Base-by-base conservation (phyloP, 2,329 filamentous ascomycete genomes). In the Trichoderma sp. region DNA sequence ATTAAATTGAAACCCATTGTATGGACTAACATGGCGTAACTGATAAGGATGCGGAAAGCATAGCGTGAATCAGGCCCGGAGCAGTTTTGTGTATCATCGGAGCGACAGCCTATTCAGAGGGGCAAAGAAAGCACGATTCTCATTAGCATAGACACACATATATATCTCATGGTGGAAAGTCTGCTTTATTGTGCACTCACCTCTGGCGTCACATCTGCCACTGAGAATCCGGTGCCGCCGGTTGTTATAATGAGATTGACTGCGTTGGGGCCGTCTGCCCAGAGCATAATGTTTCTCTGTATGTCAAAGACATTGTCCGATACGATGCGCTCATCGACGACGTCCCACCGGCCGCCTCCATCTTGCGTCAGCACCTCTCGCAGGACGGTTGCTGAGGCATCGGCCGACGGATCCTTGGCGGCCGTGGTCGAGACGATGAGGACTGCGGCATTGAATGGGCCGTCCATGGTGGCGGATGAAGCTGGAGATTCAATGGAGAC, bases 361-460 rank as follows among this genome's bases (percentile, higher is more conserved):
- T 92, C 87, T 3, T 85, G 82, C 4, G 85, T 82, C 72, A 99
- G 90, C 16, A 93, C 89, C 64, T 90, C 84, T 59, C 87, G 85
- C 5, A 99, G 85, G 11, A 87, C 83, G 1, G 85, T 83, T 6
- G 88, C 88, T 10, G 92, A 91, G 71, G 88, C 88, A 81, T 99
- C 96, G 1, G 92, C 90, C 4, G 91, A 89, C 0, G 93, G 88
- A 78, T 97, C 91, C 73, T 88, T 85, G 10, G 90, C 89, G 6
- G 94, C 96, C 6, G 96, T 99, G 62, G 96, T 96, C 1, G 96
- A 98, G 49, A 99, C 86, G 73, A 98, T 87, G 66, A 99, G 85
- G 60, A 99, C 90, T 8, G 91, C 92, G 40, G 90, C 91, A 77
- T 84, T 91, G 14, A 98, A 83, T 68, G 83, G 75, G 57, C 65